Conservation (phyloP, 2,329 filamentous ascomycete genomes). For the Endothia cerciana region DNA sequence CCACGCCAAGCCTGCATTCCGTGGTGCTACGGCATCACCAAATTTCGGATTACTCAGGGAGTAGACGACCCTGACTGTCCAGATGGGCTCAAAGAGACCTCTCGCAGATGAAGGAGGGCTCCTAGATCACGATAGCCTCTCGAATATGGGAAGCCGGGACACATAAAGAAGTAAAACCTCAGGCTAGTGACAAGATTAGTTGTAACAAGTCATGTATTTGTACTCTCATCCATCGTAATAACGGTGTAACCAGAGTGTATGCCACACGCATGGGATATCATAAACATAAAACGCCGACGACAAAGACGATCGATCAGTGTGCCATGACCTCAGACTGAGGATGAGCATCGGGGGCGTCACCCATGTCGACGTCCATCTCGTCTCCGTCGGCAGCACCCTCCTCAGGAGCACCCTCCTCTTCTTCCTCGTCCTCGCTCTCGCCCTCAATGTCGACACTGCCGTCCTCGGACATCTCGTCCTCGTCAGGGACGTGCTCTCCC, state of each 20-base stretch:
- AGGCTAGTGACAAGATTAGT: neutral
- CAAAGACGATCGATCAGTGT: slow-evolving; percentile 22
- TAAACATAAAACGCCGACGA: slow-evolving; percentile 30
- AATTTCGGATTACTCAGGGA: neutral
- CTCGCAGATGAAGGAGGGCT: neutral
- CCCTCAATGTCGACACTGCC: slow-evolving; percentile 45
- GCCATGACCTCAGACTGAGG: slow-evolving; percentile 28
- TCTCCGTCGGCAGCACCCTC: slow-evolving; percentile 37
- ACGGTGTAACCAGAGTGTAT: slow-evolving; percentile 19
- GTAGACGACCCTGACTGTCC: neutral
- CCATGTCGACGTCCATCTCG: slow-evolving; percentile 43
- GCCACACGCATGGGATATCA: slow-evolving; percentile 30
- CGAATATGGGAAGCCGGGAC: neutral
- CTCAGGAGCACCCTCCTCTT: slow-evolving; percentile 38
- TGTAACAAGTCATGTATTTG: neutral
- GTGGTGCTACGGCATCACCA: neutral
- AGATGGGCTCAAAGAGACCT: no score
- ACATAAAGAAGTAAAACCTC: neutral
- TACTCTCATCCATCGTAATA: slow-evolving; percentile 17
- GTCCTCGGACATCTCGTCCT: slow-evolving; percentile 44
- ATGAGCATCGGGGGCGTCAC: slow-evolving; percentile 28
- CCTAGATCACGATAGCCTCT: neutral
- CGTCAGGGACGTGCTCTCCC: slow-evolving; percentile 38
- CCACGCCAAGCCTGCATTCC: neutral
- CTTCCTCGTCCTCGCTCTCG: slow-evolving; percentile 45